Conservation (phyloP, 371 early-diverging fungal species). For the Homolaphlyctis polyrhiza region DNA sequence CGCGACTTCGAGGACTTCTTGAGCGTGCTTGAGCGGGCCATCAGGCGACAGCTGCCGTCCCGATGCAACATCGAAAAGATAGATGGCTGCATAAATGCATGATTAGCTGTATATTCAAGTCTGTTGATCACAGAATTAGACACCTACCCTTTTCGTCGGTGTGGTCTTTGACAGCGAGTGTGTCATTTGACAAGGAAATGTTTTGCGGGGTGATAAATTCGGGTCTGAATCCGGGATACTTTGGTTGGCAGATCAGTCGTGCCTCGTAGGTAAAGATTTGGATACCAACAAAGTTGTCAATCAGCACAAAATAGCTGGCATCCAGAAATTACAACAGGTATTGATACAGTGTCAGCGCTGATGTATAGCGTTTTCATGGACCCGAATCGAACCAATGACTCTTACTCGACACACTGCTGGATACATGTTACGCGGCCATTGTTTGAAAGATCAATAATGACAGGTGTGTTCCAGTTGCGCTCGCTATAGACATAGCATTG, state of each 20-base stretch:
- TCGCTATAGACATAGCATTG: conserved; percentile 49
- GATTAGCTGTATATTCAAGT: neutral
- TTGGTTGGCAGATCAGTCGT: conserved; percentile 34
- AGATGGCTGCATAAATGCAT: conserved; percentile 26
- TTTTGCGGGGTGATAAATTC: conserved; percentile 43
- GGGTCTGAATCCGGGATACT: conserved; percentile 43
- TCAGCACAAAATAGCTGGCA: conserved; percentile 35
- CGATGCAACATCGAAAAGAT: conserved; percentile 35
- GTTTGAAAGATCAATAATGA: conserved; percentile 40
- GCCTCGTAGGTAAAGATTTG: conserved; percentile 48
- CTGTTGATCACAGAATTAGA: too few relatives aligned
- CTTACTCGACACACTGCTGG: conserved; percentile 43
- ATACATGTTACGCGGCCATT: conserved; percentile 47
- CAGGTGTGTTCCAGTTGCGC: conserved; percentile 49
- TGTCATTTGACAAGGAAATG: conserved; percentile 36
- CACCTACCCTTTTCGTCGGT: conserved; percentile 42
- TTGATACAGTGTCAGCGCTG: neutral
- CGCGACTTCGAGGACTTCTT: conserved; percentile 35
- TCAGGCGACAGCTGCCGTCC: conserved; percentile 35
- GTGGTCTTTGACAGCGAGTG: conserved; percentile 37
- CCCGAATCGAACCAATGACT: too few relatives aligned
- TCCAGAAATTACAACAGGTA: too few relatives aligned
- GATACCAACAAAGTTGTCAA: conserved; percentile 44
- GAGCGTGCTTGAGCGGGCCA: conserved; percentile 28
- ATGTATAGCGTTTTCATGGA: too few relatives aligned